Conservation (phyloP, 495 filamentous ascomycete species). For the Glonium stellatum region DNA sequence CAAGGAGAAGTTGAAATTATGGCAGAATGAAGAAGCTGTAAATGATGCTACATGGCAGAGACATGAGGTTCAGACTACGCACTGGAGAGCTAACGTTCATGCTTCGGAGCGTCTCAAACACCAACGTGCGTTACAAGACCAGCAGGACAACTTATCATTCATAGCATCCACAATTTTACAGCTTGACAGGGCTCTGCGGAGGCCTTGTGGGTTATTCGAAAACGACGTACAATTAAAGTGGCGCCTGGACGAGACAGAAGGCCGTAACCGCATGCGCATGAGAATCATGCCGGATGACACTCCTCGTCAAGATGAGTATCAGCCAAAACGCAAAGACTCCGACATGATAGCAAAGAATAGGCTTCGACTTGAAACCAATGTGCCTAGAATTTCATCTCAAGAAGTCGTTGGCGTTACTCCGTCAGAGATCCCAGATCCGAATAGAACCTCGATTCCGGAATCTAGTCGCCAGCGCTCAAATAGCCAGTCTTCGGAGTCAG, state of each 20-base stretch:
- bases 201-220: conserved; percentile 73
- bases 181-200: conserved; percentile 63
- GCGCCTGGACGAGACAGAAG: conserved; percentile 92
- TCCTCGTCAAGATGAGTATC: conserved; percentile 64
- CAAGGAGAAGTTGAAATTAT: conserved; percentile 72
- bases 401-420: conserved; percentile 40
- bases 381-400: conserved; percentile 23
- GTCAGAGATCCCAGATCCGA: conserved; percentile 25
- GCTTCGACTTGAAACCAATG: conserved; percentile 42
- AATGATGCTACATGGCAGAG: conserved; percentile 64
- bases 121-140: conserved; percentile 78
- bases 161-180: conserved; percentile 64
- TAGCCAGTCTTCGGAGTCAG: conserved; percentile 16
- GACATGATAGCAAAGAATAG: conserved; percentile 17
- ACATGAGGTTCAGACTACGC: conserved; percentile 74
- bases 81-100: conserved; percentile 93
- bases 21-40: conserved; percentile 59
- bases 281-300: conserved; percentile 72
- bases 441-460: background rate
- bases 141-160: conserved; percentile 77
- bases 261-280: conserved; percentile 87
- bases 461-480: conserved; percentile 7
- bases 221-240: conserved; percentile 61
- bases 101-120: conserved; percentile 86
- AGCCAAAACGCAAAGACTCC: conserved; percentile 67